Base-by-base conservation (phyloP, 2,329 filamentous ascomycete species). In the Apiospora hydei region DNA sequence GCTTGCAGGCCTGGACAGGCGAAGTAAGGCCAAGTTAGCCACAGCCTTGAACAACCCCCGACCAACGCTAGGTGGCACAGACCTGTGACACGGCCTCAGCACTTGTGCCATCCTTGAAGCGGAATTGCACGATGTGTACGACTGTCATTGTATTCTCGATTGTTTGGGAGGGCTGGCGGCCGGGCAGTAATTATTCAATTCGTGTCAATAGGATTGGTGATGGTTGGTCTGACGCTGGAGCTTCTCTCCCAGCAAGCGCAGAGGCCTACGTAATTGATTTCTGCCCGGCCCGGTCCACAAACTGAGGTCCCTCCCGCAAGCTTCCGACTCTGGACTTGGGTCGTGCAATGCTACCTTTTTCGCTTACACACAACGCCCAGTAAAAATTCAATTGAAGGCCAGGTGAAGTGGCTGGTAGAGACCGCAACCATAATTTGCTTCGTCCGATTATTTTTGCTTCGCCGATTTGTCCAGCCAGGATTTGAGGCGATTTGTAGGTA, bases 1-100 rank as follows among this genome's bases (percentile, higher is more conserved):
- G 69, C 26, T 69, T 66, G 57, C 71, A 73, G 47, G 72, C 75
- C 76, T 74, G 66, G 24, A 38, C 41, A 8, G 53, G 16, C 53
- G 26, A 26, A 13, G 53, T 53, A 51, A 51, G n/a, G 49, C 21
- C 30, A 38, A 14, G 34, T 64, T n/a, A n/a, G 34, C 21, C 34
- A 49, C 57, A 41, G 18, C 30, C 21, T n/a, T 4, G n/a, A 64
- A n/a, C 57, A 14, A 38, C 30, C 34, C 13, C 10, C 21, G n/a
- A 13, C 18, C 18, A n/a, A 24, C 57, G 34, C 57, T 64, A 64
- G 57, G 57, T 8, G n/a, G n/a, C 4, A 64, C 57, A n/a, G 57
- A 64, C 57, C 57, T 64, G 1, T 4, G 57, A 38, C 57, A 64
- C 57, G 0, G 57, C 57, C 34, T 64, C 57, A 4, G 57, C 8